Base-by-base conservation (phyloP, 805 yeast genomes). In the Saccharomyces mikatae region DNA sequence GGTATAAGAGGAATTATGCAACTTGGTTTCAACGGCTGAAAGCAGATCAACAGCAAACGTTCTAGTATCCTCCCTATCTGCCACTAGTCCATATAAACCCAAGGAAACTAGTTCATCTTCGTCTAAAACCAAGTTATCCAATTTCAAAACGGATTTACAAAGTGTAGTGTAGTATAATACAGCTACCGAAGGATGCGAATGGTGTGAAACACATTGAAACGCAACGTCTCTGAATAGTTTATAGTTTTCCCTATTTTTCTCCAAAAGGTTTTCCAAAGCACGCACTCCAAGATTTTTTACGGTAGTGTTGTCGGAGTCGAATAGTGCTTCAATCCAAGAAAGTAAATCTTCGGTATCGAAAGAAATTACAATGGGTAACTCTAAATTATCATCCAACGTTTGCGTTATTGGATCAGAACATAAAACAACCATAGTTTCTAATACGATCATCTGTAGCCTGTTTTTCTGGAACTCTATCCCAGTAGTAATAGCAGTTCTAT, bases 371-470 rank as follows among this genome's bases (percentile, higher is more conserved):
- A 82, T 77, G 2, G 72, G 69, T 2, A 56, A 28, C 5, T 58
- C 62, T 5, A 64, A 56, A 11, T 52, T 58, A 30, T 60, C 62
- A 21, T 57, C 32, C 8, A 67, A 52, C 1, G 78, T 73, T 49
- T 80, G 80, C 5, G 80, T 77, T 8, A 90, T 80, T 2, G 85
- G 80, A n/a, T 95, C 94, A 1, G 84, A 76, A 60, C 95, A 83
- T 28, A 94, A 72, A 0, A 85, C 77, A 0, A 96, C 88, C 96
- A 94, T 88, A 46, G 96, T 83, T 56, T 89, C 86, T 50, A 89
- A 75, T 0, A 95, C 81, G 0, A 95, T 77, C 22, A 78, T 72
- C 58, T 89, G 89, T 4, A 89, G 68, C 31, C 83, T 81, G 48
- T 83, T 79, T 59, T 80, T 81, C 63, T 89, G 96, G 44, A 91